Conservation (phyloP, 257 asterid genomes). For the Knoxia roxburghii region DNA sequence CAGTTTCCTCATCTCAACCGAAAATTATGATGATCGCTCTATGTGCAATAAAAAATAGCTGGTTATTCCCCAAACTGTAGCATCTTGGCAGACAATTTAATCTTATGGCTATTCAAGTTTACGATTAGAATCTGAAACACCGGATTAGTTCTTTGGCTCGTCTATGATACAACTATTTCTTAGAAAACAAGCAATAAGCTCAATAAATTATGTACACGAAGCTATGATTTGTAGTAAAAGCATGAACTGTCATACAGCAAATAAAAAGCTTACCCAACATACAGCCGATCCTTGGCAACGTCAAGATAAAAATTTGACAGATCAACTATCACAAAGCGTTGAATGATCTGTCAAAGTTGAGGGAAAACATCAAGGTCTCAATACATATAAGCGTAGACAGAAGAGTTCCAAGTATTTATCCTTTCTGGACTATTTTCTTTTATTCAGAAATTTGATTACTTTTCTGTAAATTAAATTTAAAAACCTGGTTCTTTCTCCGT, state of each 20-base stretch:
- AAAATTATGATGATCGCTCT: neutral
- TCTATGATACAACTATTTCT: neutral
- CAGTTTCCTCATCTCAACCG: neutral
- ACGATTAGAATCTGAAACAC: neutral
- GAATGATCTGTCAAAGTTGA: conserved; percentile 57
- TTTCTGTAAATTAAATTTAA: neutral
- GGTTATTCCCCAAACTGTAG: neutral
- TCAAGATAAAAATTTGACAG: conserved; percentile 96
- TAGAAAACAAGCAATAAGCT: neutral
- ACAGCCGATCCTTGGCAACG: conserved; percentile 93
- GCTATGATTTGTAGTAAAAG: conserved; percentile 9
- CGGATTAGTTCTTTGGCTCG: neutral
- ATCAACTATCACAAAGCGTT: conserved; percentile 85
- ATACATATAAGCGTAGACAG: neutral
- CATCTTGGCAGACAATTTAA: neutral
- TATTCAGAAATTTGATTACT: neutral
- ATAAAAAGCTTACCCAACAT: conserved; percentile 68
- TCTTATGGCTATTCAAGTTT: neutral
- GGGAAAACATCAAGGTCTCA: neutral
- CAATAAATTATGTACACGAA: too few relatives aligned
- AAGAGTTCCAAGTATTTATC: neutral
- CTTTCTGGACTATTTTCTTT: neutral
- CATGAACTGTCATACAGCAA: conserved; percentile 3
- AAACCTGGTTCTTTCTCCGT: neutral
- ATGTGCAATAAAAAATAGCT: neutral